A percentile compares a stretch with the other conserved stretches of the same genome.
These are phyloP conservation scores for Amanita thiersii DNA, from an alignment of 768 basidiomycete species.

Conservation along the genomic window DNA sequence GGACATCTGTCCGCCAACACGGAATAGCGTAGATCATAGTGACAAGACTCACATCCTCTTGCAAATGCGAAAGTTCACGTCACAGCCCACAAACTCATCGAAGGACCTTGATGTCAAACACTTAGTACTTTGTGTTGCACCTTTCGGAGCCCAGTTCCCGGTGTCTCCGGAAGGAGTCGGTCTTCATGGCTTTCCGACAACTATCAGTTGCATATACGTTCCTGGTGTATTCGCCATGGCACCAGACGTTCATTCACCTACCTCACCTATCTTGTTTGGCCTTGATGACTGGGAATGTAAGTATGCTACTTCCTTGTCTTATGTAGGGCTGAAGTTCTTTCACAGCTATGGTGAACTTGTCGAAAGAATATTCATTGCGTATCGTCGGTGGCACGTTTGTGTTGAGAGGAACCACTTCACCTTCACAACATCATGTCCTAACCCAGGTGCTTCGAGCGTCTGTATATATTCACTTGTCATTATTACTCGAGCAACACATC, in stretches of 20 bases:
- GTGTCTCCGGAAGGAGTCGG: constrained; percentile 29
- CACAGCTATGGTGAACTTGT: not conserved
- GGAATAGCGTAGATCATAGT: constrained; percentile 4
- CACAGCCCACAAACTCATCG: constrained; percentile 20
- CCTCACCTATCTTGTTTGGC: constrained; percentile 36
- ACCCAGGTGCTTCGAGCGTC: constrained; percentile 41
- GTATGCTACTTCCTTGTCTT: constrained; percentile 12
- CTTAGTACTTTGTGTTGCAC: constrained; percentile 43
- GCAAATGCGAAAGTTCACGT: constrained; percentile 16
- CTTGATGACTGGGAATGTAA: constrained; percentile 43
- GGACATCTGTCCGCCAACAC: constrained; percentile 1
- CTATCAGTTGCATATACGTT: constrained; percentile 38
- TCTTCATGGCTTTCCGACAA: constrained; percentile 28
- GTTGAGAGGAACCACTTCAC: constrained; percentile 37
- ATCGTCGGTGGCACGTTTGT: constrained; percentile 59
- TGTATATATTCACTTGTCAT: constrained; percentile 47
- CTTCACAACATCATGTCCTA: constrained; percentile 33
- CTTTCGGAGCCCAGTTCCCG: constrained; percentile 22
- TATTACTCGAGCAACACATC: constrained; percentile 54
- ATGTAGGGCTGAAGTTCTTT: not conserved
- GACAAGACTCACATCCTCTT: constrained; percentile 15
- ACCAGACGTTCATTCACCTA: constrained; percentile 18
- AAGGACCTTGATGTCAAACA: constrained; percentile 26
- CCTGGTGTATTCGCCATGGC: constrained; percentile 30
- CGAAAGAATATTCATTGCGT: constrained; percentile 18